Percentiles rank a stretch among this genome's conserved stretches.
phyloP scores from a whole-genome alignment of 371 early-diverging fungal species.

The Actinomucor elegans region DNA sequence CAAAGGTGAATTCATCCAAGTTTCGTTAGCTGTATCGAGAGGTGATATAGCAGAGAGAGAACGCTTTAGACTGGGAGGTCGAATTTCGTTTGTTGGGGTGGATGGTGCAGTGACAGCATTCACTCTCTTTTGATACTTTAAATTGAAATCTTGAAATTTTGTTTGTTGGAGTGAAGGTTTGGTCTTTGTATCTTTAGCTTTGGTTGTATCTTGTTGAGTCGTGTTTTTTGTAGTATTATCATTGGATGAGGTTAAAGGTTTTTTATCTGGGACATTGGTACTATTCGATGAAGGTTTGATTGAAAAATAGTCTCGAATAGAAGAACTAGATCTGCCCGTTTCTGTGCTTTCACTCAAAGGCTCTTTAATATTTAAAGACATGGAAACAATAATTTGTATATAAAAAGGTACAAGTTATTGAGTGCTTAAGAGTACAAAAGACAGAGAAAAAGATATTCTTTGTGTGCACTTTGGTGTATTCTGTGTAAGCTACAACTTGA shows the following conservation, averaged over 20 bases:
- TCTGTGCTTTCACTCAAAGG: background rate
- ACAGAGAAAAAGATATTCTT: too few species aligned
- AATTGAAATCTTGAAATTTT: background rate
- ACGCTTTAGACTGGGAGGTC: conserved; percentile 20
- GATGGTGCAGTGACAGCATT: background rate
- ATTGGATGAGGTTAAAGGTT: background rate
- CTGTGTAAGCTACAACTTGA: too few species aligned
- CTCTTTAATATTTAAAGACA: conserved; percentile 5
- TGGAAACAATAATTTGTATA: too few species aligned
- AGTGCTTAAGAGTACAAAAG: too few species aligned
- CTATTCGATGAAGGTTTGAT: background rate
- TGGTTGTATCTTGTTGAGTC: background rate
- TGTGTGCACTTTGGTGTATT: too few species aligned
- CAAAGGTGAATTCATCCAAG: conserved; percentile 32
- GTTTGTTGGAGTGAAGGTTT: background rate
- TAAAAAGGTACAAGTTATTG: too few species aligned
- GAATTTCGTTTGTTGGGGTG: background rate
- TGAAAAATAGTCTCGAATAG: conserved; percentile 8
- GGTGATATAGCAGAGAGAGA: conserved; percentile 27
- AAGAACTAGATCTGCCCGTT: too few species aligned
- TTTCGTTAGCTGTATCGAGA: conserved; percentile 27
- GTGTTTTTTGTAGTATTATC: background rate
- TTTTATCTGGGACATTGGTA: background rate
- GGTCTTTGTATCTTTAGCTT: background rate
- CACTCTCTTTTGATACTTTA: too few species aligned